Evolutionary conservation across 176 grass and related monocot genomes (phyloP).

Genomic region (Rhipidocladum racemiflorum): DNA sequence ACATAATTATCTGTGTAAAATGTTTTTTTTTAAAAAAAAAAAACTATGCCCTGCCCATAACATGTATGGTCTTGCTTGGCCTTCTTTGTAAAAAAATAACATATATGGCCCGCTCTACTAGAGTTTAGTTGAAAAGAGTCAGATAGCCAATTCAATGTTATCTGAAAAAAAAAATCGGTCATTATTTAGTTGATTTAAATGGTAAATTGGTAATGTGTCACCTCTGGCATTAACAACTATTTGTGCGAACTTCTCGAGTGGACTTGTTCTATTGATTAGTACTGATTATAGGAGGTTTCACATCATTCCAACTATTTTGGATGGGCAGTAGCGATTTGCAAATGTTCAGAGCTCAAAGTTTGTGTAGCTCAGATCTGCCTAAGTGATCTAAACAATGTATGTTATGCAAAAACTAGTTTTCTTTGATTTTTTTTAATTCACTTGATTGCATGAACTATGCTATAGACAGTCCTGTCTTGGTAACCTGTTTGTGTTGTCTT

Average conservation of each 20-base stretch:
- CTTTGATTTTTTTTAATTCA: not conserved
- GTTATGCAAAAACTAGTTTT: not conserved
- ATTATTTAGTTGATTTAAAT: not conserved
- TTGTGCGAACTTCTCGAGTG: not conserved
- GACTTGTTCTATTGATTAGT: not conserved
- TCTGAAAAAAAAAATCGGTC: not conserved
- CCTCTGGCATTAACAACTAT: slow-evolving; percentile 2
- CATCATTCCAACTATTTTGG: slow-evolving; percentile 7
- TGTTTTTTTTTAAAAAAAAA: not conserved
- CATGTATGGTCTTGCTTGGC: not conserved
- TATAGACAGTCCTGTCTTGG: not conserved
- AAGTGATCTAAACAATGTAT: not conserved
- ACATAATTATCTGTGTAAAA: not conserved
- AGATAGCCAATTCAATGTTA: not conserved
- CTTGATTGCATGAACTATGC: slow-evolving; percentile 13
- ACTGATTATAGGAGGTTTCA: not conserved
- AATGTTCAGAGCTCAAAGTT: slow-evolving; percentile 10
- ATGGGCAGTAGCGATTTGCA: not conserved
- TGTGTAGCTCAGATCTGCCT: not conserved
- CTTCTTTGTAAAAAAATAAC: not conserved
- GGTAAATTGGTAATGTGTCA: not conserved
- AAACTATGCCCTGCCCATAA: not conserved
- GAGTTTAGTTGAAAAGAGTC: not conserved
- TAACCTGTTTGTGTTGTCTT: not conserved
- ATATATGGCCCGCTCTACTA: not conserved